Evolutionary conservation across 2,329 filamentous ascomycete genomes (phyloP), one percentile per base, ranked within the genome.

Genomic region (Alternaria panax): DNA sequence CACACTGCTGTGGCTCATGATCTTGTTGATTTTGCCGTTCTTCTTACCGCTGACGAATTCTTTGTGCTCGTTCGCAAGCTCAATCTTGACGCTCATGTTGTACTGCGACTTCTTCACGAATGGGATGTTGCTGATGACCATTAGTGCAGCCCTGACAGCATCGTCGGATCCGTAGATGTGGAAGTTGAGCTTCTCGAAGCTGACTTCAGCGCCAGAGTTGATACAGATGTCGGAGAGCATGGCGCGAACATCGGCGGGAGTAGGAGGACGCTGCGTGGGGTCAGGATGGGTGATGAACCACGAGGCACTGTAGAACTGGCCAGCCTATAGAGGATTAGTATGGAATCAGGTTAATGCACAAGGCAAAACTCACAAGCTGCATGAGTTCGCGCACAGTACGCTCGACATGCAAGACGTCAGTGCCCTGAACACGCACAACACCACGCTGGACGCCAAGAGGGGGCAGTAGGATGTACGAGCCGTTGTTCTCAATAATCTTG

Each of bases 21-120:
- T 99, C 85, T 99, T 99, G 85, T 99, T 99, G 80, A 99, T 99
- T 83, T 99, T 99, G 80, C 95, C 95, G 72, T 99, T 99, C 84
- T 99, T 99, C 85, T 99, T 99, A 69, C 95, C 95, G 70, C 93
- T 97, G 57, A 99, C 95, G 76, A 99, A 99, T 75, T 99, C 95
- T 80, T 99, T 99, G 83, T 99, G 95, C 81, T 99, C 95, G 75
- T 98, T 98, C 73, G 95, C 95, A 57, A 99, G 89, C 82, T 99
- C 95, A 64, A 99, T 96, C 84, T 98, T 98, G 75, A 99, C 94
- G 57, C 93, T 89, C 76, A 99, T 96, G 76, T 96, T 93, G 73
- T 96, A 96, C 67, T 92, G 91, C 41, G 91, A 88, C 70, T 93
- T 90, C 66, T 90, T 90, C 60, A 96, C 92, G 72, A 97, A 96